Percentiles rank a stretch among this genome's conserved stretches.
Evolutionary conservation across 805 yeast genomes (phyloP).

Genomic region (Candida cerambycidarum): DNA sequence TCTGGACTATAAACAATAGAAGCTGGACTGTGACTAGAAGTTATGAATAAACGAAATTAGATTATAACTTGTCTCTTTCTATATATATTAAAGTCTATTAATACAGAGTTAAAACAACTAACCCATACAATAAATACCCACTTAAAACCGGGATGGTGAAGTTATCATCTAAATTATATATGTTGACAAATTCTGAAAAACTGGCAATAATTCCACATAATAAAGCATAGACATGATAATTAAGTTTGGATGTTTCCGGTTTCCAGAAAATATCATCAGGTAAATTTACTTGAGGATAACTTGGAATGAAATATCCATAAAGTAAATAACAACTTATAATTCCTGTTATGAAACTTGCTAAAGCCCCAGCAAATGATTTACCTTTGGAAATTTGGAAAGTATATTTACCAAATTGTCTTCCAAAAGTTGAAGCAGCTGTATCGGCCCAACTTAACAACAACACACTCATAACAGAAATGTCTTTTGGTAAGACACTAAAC

Average conservation of each 20-base stretch:
- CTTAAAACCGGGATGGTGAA: slow-evolving; percentile 91
- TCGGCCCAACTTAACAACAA: slow-evolving; percentile 93
- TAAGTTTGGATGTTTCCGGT: slow-evolving; percentile 56
- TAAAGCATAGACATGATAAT: slow-evolving; percentile 52
- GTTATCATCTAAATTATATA: slow-evolving; percentile 84
- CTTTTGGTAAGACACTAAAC: slow-evolving; percentile 71
- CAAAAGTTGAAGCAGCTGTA: slow-evolving; percentile 93
- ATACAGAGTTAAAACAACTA: slow-evolving; percentile 26
- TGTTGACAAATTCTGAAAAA: slow-evolving; percentile 77
- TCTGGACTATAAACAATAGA: too few species aligned
- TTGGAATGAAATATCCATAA: slow-evolving; percentile 74
- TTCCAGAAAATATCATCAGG: slow-evolving; percentile 68
- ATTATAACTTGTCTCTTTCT: not conserved
- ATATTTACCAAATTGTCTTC: slow-evolving; percentile 79
- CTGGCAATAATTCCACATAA: slow-evolving; percentile 82
- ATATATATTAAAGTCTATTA: not conserved
- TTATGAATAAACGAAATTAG: not conserved
- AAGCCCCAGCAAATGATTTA: slow-evolving; percentile 87
- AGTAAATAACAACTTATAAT: slow-evolving; percentile 60
- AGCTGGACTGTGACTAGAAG: not conserved
- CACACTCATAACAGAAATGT: slow-evolving; percentile 73
- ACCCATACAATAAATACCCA: slow-evolving; percentile 57
- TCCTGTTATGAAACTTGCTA: slow-evolving; percentile 83
- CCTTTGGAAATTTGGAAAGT: slow-evolving; percentile 74
- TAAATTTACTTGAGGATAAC: slow-evolving; percentile 47